Percentiles rank a stretch among this genome's conserved stretches.
Conservation (phyloP, 805 yeast genomes). For the Candida maris region DNA sequence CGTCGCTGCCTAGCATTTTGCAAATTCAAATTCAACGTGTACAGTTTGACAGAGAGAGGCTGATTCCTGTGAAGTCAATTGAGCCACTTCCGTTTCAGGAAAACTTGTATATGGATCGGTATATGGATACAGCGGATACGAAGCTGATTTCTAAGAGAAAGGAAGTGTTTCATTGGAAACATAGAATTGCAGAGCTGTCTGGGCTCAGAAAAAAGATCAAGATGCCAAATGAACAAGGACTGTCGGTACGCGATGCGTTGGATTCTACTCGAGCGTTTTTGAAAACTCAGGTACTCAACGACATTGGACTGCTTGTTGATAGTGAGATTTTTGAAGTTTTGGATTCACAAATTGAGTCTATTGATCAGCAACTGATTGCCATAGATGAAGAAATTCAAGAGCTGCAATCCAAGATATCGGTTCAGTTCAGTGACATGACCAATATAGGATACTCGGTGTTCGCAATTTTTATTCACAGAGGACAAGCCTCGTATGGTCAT, state of each 20-base stretch:
- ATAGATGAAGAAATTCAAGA: constrained; percentile 38
- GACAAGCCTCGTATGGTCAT: constrained; percentile 95
- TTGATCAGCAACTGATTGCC: constrained; percentile 43
- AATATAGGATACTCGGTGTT: constrained; percentile 75
- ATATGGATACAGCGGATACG: constrained; percentile 64
- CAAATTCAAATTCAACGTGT: constrained; percentile 95
- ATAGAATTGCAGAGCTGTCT: constrained; percentile 43
- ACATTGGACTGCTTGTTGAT: constrained; percentile 36
- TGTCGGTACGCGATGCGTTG: constrained; percentile 49
- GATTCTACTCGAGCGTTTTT: constrained; percentile 56
- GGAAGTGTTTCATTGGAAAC: constrained; percentile 62
- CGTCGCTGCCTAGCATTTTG: constrained; percentile 70
- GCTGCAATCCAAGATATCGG: constrained; percentile 47
- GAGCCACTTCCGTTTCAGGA: constrained; percentile 82
- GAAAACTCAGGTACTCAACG: constrained; percentile 36
- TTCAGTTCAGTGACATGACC: constrained; percentile 60
- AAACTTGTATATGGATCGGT: constrained; percentile 80
- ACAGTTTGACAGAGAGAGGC: constrained; percentile 70
- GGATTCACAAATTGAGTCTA: constrained; percentile 40
- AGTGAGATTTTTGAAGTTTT: constrained; percentile 47
- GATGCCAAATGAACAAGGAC: constrained; percentile 45
- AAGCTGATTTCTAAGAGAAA: constrained; percentile 49
- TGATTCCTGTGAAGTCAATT: constrained; percentile 75
- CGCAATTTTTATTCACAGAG: constrained; percentile 92
- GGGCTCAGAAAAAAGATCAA: constrained; percentile 41